Evolutionary conservation across 495 filamentous ascomycete genomes (phyloP).

Genomic region (Cercophora samala): DNA sequence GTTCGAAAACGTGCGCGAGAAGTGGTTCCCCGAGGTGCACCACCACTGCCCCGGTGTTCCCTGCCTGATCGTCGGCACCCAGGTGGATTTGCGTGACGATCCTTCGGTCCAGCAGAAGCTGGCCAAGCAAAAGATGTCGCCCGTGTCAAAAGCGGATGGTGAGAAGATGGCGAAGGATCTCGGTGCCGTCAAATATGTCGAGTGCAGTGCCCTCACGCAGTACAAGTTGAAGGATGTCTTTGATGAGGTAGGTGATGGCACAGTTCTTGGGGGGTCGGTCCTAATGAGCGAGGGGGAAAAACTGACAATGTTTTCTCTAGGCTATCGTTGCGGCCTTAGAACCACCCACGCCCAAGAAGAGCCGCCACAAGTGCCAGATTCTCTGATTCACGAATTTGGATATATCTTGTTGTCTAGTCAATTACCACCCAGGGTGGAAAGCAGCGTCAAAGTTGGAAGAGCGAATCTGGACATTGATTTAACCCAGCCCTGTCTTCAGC

Average conservation of each 20-base stretch:
- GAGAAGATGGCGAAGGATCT: constrained; percentile 95
- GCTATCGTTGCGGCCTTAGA: constrained; percentile 88
- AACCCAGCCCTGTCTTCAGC: constrained; percentile 3
- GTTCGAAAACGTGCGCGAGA: constrained; percentile 98
- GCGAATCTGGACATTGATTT: constrained; percentile 21
- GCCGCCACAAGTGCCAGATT: constrained; percentile 48
- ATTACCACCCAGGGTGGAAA: not conserved
- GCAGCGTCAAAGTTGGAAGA: not conserved
- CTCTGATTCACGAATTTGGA: constrained; percentile 37
- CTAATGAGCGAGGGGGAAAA: not conserved
- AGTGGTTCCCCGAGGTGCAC: constrained; percentile 98
- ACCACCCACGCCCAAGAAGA: constrained; percentile 73
- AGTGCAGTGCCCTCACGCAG: constrained; percentile 96
- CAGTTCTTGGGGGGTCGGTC: not conserved
- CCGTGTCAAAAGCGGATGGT: constrained; percentile 86
- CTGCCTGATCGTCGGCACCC: constrained; percentile 96
- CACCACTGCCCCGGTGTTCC: constrained; percentile 98
- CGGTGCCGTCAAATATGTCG: constrained; percentile 95
- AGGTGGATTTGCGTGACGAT: constrained; percentile 94
- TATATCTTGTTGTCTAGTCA: constrained; percentile 10
- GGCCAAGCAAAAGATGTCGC: constrained; percentile 89
- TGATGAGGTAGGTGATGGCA: constrained; percentile 74
- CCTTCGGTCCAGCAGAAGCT: constrained; percentile 85
- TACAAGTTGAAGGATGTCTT: constrained; percentile 99
- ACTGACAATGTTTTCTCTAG: constrained; percentile 40